A percentile compares a stretch with the other conserved stretches of the same genome.
Conservation (phyloP, 1,284 basidiomycete genomes). For the Fomitopsis palustris region DNA sequence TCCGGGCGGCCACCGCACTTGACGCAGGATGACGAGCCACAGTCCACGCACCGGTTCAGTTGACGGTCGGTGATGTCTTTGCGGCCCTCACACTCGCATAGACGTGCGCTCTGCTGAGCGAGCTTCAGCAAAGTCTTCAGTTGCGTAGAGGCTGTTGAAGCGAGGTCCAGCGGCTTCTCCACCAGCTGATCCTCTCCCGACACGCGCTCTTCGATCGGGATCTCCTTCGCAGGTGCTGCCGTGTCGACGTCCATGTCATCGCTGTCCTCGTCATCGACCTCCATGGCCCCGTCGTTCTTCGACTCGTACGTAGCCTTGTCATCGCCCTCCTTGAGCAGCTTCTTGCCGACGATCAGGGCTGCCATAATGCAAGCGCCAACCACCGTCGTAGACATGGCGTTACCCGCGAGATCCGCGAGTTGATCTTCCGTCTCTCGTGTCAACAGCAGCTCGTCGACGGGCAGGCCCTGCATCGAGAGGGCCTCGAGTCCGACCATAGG, state of each 20-base stretch:
- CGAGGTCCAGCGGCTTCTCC: conserved; percentile 66
- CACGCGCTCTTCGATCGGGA: conserved; percentile 48
- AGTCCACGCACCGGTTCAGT: conserved; percentile 73
- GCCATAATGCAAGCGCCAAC: conserved; percentile 89
- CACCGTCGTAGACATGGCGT: conserved; percentile 96
- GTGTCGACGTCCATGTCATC: conserved; percentile 24
- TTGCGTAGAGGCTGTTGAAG: conserved; percentile 45
- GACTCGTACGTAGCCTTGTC: conserved; percentile 62
- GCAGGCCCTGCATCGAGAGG: conserved; percentile 89
- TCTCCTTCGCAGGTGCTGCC: conserved; percentile 15
- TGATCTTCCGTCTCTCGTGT: conserved; percentile 94
- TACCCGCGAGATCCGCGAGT: conserved; percentile 91
- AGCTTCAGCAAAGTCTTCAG: conserved; percentile 58
- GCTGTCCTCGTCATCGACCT: conserved; percentile 31
- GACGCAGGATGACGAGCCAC: conserved; percentile 77
- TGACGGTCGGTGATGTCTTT: conserved; percentile 71
- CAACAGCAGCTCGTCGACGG: conserved; percentile 86
- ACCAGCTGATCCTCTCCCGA: conserved; percentile 68
- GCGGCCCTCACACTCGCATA: conserved; percentile 89
- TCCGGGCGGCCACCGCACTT: conserved; percentile 89
- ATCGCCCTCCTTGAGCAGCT: conserved; percentile 61
- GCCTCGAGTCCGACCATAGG: conserved; percentile 94
- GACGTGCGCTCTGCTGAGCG: conserved; percentile 71
- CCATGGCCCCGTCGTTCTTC: conserved; percentile 42
- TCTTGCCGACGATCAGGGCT: conserved; percentile 68